Evolutionary conservation across 192 early-diverging fungal species (phyloP), one percentile per base, ranked within the genome.

Genomic region (Lobosporangium transversale): DNA sequence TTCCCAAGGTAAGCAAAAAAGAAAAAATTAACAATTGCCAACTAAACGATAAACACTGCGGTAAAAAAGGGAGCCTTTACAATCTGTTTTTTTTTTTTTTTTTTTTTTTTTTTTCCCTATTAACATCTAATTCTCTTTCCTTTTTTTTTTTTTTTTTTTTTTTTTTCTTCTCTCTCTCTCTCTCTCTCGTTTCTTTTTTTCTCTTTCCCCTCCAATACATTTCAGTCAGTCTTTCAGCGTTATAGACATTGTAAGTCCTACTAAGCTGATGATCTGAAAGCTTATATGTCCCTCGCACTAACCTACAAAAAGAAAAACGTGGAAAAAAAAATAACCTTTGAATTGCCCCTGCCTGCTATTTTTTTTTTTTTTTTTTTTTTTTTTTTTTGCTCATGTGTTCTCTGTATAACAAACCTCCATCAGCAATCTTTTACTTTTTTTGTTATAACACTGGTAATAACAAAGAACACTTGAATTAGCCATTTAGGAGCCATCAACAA

Each of bases 41-140:
- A n/a, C n/a, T n/a, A n/a, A n/a, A n/a, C n/a, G n/a, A n/a, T n/a
- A n/a, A n/a, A n/a, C n/a, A n/a, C n/a, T n/a, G n/a, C n/a, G n/a
- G n/a, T n/a, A n/a, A n/a, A n/a, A n/a, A n/a, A n/a, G n/a, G n/a
- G n/a, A 58, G 23, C 26, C 37, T 24, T 6, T 7, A 23, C 52
- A 11, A 23, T 11, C 53, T 21, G 3, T 35, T 18, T 55, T 33
- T 55, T 33, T 55, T 55, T 55, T 31, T 31, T 52, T 52, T 24
- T 52, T 30, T 52, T 24, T 24, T 26, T 52, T 52, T 24, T 52
- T 45, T 15, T 20, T 45, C 15, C 5, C 15, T 11, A 11, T 15
- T 11, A 42, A 7, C 37, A 42, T 11, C 37, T 42, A 42, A 42
- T 42, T 15, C n/a, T n/a, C n/a, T n/a, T n/a, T n/a, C n/a, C n/a